These are phyloP conservation scores for Malassezia nana DNA, from an alignment of 1,284 basidiomycete species.

Conservation along the genomic window DNA sequence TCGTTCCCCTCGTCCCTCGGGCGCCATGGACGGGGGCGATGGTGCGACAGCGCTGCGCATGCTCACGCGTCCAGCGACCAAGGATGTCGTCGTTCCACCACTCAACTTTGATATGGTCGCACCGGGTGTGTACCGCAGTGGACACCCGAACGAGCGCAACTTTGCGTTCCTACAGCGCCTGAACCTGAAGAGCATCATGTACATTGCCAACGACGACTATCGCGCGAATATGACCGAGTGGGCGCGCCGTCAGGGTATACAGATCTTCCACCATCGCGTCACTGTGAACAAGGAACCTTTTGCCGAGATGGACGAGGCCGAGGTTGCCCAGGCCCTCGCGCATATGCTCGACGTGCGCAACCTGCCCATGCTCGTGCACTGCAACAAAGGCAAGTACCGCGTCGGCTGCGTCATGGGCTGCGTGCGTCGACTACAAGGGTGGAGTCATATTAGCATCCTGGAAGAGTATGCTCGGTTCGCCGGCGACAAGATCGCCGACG, in stretches of 20 bases:
- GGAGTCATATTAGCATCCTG: conserved; percentile 44
- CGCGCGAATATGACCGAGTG: conserved; percentile 32
- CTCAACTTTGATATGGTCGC: conserved; percentile 46
- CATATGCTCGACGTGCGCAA: conserved; percentile 31
- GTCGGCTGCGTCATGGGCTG: conserved; percentile 41
- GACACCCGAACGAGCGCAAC: conserved; percentile 47
- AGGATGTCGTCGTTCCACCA: conserved; percentile 36
- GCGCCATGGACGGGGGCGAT: conserved; percentile 2
- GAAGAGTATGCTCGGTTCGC: conserved; percentile 44
- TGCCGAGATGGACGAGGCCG: conserved; percentile 37
- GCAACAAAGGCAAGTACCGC: conserved; percentile 47
- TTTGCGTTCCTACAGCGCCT: conserved; percentile 40
- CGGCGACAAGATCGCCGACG: conserved; percentile 33
- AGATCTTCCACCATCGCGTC: conserved; percentile 34
- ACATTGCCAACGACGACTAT: conserved; percentile 42
- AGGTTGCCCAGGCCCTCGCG: conserved; percentile 29
- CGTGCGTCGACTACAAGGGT: conserved; percentile 39
- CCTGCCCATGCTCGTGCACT: conserved; percentile 42
- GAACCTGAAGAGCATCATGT: conserved; percentile 37
- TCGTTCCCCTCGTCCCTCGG: neutral
- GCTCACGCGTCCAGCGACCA: neutral
- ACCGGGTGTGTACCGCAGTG: conserved; percentile 40
- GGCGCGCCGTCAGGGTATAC: conserved; percentile 23
- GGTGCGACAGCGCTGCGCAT: conserved; percentile 10
- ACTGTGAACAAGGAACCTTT: conserved; percentile 46